Percentiles rank a stretch among this genome's conserved stretches.
Evolutionary conservation across 2,329 filamentous ascomycete genomes (phyloP).

Genomic region (Aspergillus niger): DNA sequence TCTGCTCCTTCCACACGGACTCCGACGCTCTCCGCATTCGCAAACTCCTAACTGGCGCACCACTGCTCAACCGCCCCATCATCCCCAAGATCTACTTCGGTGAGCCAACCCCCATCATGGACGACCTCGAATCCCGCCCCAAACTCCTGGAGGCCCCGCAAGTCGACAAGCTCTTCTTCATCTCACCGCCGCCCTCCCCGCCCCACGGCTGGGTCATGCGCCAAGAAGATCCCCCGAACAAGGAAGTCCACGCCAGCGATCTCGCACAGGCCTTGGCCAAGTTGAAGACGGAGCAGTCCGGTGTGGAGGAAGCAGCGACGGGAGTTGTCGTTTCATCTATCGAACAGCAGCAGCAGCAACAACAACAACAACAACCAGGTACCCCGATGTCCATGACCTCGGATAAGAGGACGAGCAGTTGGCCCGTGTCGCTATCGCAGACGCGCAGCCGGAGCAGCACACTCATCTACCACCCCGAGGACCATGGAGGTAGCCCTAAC

Average conservation of each 20-base stretch:
- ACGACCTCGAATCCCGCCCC: constrained; percentile 30
- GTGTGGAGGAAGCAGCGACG: constrained; percentile 11
- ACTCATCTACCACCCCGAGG: constrained; percentile 64
- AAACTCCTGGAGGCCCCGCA: constrained; percentile 59
- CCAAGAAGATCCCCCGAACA: constrained; percentile 66
- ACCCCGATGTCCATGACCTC: constrained; percentile 40
- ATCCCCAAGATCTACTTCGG: constrained; percentile 56
- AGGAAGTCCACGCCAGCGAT: constrained; percentile 65
- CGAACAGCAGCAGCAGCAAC: not conserved
- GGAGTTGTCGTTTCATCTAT: not conserved
- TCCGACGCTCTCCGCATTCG: constrained; percentile 47
- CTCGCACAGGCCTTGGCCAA: constrained; percentile 58
- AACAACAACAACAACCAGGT: constrained; percentile 23
- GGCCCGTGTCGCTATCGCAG: constrained; percentile 32
- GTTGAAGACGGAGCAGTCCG: constrained; percentile 41
- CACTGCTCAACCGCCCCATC: constrained; percentile 35
- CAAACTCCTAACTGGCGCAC: constrained; percentile 44
- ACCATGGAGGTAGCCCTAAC: constrained; percentile 61
- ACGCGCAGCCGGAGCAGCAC: constrained; percentile 57
- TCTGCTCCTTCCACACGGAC: constrained; percentile 50
- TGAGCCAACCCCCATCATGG: constrained; percentile 50
- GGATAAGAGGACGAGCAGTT: constrained; percentile 35
- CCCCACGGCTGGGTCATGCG: constrained; percentile 67
- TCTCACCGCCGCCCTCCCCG: constrained; percentile 64
- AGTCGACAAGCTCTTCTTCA: constrained; percentile 65